Evolutionary conservation across 2,329 filamentous ascomycete species (phyloP).

Genomic region (Fusarium penzigii): DNA sequence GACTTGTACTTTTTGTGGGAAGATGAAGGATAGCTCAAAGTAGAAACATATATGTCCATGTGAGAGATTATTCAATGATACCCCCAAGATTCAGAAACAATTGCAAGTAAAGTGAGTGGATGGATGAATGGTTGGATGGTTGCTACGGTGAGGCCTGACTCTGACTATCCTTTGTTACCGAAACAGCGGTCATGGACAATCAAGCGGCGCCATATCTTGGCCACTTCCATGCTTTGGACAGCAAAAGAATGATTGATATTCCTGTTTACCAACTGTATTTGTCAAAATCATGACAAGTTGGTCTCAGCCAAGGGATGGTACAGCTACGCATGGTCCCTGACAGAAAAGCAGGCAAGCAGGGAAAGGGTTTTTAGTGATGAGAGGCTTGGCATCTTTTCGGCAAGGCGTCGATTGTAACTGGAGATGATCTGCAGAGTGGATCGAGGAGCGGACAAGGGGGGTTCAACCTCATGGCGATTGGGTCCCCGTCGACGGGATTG

Average conservation of each 20-base stretch:
- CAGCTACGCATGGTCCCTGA: not conserved
- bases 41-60: not conserved
- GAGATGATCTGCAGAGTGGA: conserved; percentile 34
- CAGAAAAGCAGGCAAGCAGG: not conserved
- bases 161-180: not conserved
- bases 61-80: conserved; percentile 21
- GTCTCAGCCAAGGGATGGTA: not conserved
- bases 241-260: too few species aligned
- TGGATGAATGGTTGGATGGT: too few species aligned
- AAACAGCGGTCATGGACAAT: not conserved
- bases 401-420: conserved; percentile 34
- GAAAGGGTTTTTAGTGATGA: conserved; percentile 17
- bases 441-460: conserved; percentile 14
- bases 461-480: conserved; percentile 16
- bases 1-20: conserved; percentile 57
- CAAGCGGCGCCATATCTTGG: not conserved
- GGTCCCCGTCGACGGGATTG: conserved; percentile 8
- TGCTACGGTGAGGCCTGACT: too few species aligned
- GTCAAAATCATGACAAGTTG: too few species aligned
- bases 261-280: too few species aligned
- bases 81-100: conserved; percentile 9
- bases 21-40: conserved; percentile 51
- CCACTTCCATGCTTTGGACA: not conserved
- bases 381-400: conserved; percentile 25
- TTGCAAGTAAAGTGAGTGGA: too few species aligned